Evolutionary conservation across 75 land plant species (phyloP).

Genomic region (Picea glauca): DNA sequence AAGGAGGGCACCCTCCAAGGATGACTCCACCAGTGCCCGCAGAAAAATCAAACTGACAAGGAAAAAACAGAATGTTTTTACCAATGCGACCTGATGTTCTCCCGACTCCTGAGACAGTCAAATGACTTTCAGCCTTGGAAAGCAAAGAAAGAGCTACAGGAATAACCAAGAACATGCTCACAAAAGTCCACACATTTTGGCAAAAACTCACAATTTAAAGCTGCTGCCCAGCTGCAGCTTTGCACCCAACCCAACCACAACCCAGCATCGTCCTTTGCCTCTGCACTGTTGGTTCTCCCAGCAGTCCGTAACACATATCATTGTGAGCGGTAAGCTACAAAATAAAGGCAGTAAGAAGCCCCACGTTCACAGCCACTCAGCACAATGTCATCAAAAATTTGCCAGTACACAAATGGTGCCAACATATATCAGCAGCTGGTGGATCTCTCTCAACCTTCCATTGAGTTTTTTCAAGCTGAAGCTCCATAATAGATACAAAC

Average conservation of each 20-base stretch:
- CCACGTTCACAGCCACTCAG: conserved; percentile 53
- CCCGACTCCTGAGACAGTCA: conserved; percentile 70
- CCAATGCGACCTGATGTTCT: conserved; percentile 76
- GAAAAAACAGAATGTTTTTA: conserved; percentile 86
- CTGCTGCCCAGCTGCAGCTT: conserved; percentile 72
- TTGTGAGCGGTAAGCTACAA: conserved; percentile 74
- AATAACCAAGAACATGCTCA: conserved; percentile 80
- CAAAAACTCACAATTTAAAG: conserved; percentile 67
- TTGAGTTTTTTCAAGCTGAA: conserved; percentile 55
- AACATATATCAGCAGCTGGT: conserved; percentile 80
- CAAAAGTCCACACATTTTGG: conserved; percentile 74
- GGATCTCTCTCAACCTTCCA: conserved; percentile 91
- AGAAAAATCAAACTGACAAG: conserved; percentile 75
- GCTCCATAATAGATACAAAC: conserved; percentile 63
- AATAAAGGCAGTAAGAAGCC: conserved; percentile 73
- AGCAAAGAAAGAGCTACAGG: conserved; percentile 73
- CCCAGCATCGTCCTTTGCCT: conserved; percentile 74
- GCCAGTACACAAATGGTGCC: conserved; percentile 77
- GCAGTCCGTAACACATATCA: conserved; percentile 69
- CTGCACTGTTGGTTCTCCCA: conserved; percentile 63
- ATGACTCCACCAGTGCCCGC: conserved; percentile 76
- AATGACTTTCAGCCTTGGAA: conserved; percentile 75
- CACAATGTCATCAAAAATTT: conserved; percentile 46
- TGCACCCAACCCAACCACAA: conserved; percentile 70
- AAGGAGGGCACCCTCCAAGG: conserved; percentile 63